These are phyloP conservation scores for Penicillium paradoxum DNA, from an alignment of 495 filamentous ascomycete genomes.

Conservation along the genomic window DNA sequence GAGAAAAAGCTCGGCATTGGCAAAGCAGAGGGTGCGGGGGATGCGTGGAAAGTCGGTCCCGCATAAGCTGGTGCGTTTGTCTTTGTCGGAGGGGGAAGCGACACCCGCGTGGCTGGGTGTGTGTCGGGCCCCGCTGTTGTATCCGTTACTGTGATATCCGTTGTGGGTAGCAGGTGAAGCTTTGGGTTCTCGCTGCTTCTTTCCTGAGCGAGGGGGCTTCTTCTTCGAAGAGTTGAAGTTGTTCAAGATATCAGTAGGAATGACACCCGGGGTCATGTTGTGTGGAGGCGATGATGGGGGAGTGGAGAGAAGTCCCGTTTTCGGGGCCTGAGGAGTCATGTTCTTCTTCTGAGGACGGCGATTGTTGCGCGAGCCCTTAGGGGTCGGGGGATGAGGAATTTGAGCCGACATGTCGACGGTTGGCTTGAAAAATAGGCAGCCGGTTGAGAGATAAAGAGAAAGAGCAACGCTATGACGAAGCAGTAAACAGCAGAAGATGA, in stretches of 20 bases:
- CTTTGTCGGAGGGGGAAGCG: conserved; percentile 46
- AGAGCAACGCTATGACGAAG: conserved; percentile 15
- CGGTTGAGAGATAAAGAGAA: conserved; percentile 24
- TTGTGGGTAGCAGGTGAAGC: conserved; percentile 24
- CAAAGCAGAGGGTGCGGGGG: conserved; percentile 85
- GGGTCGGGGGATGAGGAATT: conserved; percentile 36
- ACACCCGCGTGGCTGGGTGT: conserved; percentile 30
- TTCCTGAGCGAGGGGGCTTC: conserved; percentile 33
- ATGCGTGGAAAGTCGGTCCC: conserved; percentile 92
- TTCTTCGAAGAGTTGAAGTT: conserved; percentile 33
- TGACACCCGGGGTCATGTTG: conserved; percentile 32
- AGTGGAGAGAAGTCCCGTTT: conserved; percentile 29
- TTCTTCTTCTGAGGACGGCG: conserved; percentile 36
- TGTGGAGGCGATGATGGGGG: conserved; percentile 44
- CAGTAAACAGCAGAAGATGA: conserved; percentile 11
- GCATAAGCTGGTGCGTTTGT: conserved; percentile 62
- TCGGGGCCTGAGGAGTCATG: conserved; percentile 31
- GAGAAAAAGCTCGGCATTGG: conserved; percentile 90
- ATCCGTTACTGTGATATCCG: conserved; percentile 14
- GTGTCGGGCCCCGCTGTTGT: conserved; percentile 21
- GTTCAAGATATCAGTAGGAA: conserved; percentile 30
- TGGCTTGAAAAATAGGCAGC: conserved; percentile 48
- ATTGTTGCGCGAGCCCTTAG: conserved; percentile 37
- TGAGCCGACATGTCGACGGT: conserved; percentile 41
- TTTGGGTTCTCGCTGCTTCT: conserved; percentile 33